Evolutionary conservation across 2,329 filamentous ascomycete genomes (phyloP).

Genomic region (Pestalotiopsis sp.): DNA sequence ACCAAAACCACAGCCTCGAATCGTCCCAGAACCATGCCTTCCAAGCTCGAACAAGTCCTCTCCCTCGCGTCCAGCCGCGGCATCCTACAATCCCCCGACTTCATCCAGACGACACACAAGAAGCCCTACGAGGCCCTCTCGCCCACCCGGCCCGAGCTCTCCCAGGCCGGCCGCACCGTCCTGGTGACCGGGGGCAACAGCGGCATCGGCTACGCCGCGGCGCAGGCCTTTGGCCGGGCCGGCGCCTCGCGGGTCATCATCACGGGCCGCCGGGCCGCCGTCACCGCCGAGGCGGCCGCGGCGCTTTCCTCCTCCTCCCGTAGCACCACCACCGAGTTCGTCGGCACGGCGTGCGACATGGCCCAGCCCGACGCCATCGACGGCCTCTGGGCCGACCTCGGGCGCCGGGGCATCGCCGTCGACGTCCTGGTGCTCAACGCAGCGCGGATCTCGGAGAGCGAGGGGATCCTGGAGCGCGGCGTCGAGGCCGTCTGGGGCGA

Average conservation of each 20-base stretch:
- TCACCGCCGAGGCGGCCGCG: constrained; percentile 31
- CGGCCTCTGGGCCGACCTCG: constrained; percentile 32
- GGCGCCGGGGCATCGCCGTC: constrained; percentile 23
- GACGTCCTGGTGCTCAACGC: constrained; percentile 40
- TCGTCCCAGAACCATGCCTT: background rate
- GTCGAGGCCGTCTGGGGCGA: constrained; percentile 25
- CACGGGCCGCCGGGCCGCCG: constrained; percentile 35
- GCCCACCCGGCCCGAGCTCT: constrained; percentile 37
- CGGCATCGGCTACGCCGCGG: constrained; percentile 68
- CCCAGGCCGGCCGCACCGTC: constrained; percentile 51
- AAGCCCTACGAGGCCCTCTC: constrained; percentile 40
- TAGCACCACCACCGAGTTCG: constrained; percentile 17
- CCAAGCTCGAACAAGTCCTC: background rate
- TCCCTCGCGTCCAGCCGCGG: background rate
- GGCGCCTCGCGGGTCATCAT: constrained; percentile 40
- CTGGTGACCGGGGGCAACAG: constrained; percentile 69
- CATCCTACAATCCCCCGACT: background rate
- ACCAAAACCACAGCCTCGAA: background rate
- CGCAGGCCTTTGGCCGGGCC: constrained; percentile 54
- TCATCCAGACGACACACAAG: constrained; percentile 35
- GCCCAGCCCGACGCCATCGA: constrained; percentile 25
- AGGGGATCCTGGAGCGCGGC: constrained; percentile 26
- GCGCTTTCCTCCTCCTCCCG: constrained; percentile 17
- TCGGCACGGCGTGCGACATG: constrained; percentile 27
- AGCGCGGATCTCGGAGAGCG: constrained; percentile 15